phyloP scores from a whole-genome alignment of 768 basidiomycete genomes.

The Amanita molliuscula region DNA sequence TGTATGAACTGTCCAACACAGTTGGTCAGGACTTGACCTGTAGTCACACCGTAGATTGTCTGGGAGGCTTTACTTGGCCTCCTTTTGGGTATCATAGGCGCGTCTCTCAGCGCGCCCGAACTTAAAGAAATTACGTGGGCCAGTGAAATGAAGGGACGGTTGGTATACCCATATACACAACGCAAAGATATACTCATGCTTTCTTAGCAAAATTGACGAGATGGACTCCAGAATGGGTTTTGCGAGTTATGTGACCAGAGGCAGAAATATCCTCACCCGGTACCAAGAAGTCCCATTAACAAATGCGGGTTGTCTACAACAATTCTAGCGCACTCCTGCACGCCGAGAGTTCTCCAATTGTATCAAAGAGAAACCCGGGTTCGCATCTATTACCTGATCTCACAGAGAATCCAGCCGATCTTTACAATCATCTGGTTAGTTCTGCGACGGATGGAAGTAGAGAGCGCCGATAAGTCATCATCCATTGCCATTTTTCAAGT shows the following conservation, averaged over 20 bases:
- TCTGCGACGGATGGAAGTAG: too few relatives aligned
- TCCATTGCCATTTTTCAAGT: too few relatives aligned
- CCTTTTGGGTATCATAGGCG: slow-evolving; percentile 61
- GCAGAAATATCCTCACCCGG: slow-evolving; percentile 30
- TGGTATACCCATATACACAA: slow-evolving; percentile 15
- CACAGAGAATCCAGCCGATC: too few relatives aligned
- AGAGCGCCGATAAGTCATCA: too few relatives aligned
- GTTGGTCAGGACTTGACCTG: neutral
- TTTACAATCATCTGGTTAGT: too few relatives aligned
- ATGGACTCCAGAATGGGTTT: slow-evolving; percentile 64
- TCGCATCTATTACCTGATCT: too few relatives aligned
- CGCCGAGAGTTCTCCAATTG: too few relatives aligned
- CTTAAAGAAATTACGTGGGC: slow-evolving; percentile 83
- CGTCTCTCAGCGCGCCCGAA: slow-evolving; percentile 54
- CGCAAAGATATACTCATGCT: slow-evolving; percentile 2
- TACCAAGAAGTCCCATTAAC: neutral
- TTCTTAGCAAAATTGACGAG: slow-evolving; percentile 55
- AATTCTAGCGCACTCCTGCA: neutral
- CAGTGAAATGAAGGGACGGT: slow-evolving; percentile 82
- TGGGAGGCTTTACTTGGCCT: slow-evolving; percentile 56
- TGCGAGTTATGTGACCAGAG: slow-evolving; percentile 53
- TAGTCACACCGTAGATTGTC: slow-evolving; percentile 38
- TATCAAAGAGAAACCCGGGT: too few relatives aligned
- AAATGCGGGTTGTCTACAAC: neutral
- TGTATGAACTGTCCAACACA: slow-evolving; percentile 24